A percentile compares a stretch with the other conserved stretches of the same genome.
These are phyloP conservation scores for Trypanosoma cruzi DNA, from an alignment of 208 protist species.

Conservation along the genomic window DNA sequence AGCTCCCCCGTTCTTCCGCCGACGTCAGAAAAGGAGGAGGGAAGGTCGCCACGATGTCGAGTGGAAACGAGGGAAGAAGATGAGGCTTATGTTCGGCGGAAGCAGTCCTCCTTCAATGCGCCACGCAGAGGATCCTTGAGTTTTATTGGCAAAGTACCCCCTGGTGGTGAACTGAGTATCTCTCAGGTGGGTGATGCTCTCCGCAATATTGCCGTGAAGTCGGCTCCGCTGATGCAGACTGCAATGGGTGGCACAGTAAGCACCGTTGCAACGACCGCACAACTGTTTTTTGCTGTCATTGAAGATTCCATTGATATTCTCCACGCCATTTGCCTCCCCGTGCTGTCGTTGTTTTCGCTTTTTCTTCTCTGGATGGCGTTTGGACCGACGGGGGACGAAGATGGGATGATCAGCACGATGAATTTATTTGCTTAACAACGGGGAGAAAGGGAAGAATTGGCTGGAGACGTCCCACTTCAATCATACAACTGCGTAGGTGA, in stretches of 20 bases:
- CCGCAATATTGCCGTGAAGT: background rate
- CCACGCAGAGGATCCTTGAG: background rate
- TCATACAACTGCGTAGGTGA: no score
- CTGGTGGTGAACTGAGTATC: background rate
- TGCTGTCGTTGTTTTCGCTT: conserved; percentile 4
- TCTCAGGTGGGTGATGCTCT: conserved; percentile 4
- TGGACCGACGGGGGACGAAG: background rate
- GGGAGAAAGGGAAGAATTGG: background rate
- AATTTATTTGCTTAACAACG: conserved; percentile 5
- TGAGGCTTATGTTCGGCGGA: no score
- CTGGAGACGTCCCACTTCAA: no score
- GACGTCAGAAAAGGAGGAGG: no score
- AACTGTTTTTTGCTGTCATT: background rate
- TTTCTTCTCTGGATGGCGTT: conserved; percentile 22
- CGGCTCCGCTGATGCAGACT: conserved; percentile 11
- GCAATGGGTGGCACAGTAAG: conserved; percentile 6
- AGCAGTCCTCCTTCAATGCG: no score
- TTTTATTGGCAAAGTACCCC: background rate
- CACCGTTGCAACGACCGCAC: background rate
- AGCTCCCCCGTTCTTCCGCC: no score
- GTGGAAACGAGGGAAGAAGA: no score
- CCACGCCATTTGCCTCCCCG: conserved; percentile 1
- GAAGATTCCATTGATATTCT: conserved; percentile 22
- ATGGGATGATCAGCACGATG: background rate
- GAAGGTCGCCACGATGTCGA: no score